These are phyloP conservation scores for Xylaria sp. DNA, from an alignment of 2,329 filamentous ascomycete genomes.

Conservation along the genomic window DNA sequence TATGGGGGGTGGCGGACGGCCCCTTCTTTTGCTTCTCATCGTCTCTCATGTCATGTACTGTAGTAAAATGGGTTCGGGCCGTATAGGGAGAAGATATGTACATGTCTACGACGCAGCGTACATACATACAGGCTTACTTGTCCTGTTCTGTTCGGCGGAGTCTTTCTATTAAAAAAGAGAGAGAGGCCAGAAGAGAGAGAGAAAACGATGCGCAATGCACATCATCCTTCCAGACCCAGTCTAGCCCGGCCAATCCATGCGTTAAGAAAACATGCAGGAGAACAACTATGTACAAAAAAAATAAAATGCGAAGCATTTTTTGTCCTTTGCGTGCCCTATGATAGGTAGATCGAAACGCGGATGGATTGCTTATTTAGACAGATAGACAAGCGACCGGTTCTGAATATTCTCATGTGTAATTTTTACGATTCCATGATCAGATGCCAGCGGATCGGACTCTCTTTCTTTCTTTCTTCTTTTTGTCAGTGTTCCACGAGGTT, in stretches of 20 bases:
- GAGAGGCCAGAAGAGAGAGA: background rate
- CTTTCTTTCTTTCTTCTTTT: background rate
- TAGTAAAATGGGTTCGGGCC: too few species aligned
- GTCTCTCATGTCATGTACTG: too few species aligned
- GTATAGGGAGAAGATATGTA: too few species aligned
- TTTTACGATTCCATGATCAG: background rate
- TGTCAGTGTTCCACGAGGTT: constrained; percentile 16
- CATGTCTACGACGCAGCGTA: too few species aligned
- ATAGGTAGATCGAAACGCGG: constrained; percentile 6
- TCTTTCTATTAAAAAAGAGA: too few species aligned
- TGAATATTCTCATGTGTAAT: too few species aligned
- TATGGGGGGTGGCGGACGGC: too few species aligned
- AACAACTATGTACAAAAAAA: background rate
- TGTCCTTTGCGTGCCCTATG: background rate
- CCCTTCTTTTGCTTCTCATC: too few species aligned
- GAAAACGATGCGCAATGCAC: background rate
- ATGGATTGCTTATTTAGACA: too few species aligned
- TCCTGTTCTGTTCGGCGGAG: background rate
- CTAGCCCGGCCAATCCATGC: background rate
- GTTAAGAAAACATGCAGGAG: background rate
- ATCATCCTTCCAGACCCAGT: background rate
- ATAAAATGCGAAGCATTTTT: constrained; percentile 10
- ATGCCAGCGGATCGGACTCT: background rate
- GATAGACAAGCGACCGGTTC: too few species aligned
- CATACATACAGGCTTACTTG: background rate